phyloP scores from a whole-genome alignment of 805 yeast genomes.

The Metschnikowia matae region DNA sequence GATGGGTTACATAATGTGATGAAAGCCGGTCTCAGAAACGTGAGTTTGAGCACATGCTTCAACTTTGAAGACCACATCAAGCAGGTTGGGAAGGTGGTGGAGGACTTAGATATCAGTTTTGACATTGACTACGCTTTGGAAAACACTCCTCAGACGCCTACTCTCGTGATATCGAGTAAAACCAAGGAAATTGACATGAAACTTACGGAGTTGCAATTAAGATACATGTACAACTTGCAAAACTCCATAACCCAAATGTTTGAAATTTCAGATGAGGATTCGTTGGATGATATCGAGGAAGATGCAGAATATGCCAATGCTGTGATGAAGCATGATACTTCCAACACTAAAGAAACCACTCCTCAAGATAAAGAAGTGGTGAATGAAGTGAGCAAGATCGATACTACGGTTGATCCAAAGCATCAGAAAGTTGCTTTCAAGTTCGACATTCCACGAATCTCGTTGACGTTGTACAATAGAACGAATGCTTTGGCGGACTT shows the following conservation, averaged over 20 bases:
- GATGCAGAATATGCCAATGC: constrained; percentile 68
- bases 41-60: constrained; percentile 62
- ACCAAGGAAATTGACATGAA: constrained; percentile 60
- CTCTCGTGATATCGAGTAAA: constrained; percentile 49
- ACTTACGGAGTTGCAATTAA: constrained; percentile 70
- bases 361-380: not conserved
- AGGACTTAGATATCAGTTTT: constrained; percentile 59
- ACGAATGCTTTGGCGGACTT: constrained; percentile 38
- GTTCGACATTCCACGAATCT: constrained; percentile 59
- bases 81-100: constrained; percentile 62
- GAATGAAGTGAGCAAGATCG: not conserved
- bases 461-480: constrained; percentile 56
- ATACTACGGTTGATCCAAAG: constrained; percentile 21
- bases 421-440: constrained; percentile 41
- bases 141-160: constrained; percentile 37
- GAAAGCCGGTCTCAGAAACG: constrained; percentile 66
- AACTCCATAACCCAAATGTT: constrained; percentile 56
- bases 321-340: constrained; percentile 26
- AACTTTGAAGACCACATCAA: constrained; percentile 39
- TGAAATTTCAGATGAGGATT: constrained; percentile 33
- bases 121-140: constrained; percentile 53
- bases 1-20: constrained; percentile 48
- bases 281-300: constrained; percentile 49
- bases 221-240: constrained; percentile 51
- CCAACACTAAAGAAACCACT: not conserved